Percentiles rank a stretch among this genome's conserved stretches.
These are phyloP conservation scores for Ilex asprella DNA, from an alignment of 257 asterid species.

Conservation along the genomic window DNA sequence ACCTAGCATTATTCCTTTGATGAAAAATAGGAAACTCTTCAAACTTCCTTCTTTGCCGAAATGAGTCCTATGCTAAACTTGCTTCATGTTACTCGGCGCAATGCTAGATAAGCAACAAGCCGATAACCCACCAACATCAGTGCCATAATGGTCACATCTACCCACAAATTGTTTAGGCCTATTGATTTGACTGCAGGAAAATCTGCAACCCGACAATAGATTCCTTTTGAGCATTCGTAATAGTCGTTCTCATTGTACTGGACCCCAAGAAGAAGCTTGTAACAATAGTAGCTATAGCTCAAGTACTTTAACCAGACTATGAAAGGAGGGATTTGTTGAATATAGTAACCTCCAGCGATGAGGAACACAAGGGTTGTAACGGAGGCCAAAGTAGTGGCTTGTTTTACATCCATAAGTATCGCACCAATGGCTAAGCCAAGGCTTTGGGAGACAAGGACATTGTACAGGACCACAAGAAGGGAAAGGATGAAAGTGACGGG, in stretches of 20 bases:
- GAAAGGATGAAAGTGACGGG: slow-evolving; percentile 73
- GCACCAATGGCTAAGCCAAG: slow-evolving; percentile 93
- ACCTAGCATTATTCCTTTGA: no score
- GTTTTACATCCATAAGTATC: slow-evolving; percentile 89
- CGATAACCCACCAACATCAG: slow-evolving; percentile 85
- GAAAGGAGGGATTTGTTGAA: slow-evolving; percentile 84
- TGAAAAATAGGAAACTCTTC: no score
- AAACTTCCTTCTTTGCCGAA: no score
- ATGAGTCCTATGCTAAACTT: background rate
- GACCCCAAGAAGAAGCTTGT: slow-evolving; percentile 79
- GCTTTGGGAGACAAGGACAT: slow-evolving; percentile 88
- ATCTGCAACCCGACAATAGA: slow-evolving; percentile 60
- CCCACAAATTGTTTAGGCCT: slow-evolving; percentile 67
- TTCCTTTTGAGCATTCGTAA: slow-evolving; percentile 71
- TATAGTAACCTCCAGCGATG: slow-evolving; percentile 92
- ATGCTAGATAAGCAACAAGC: slow-evolving; percentile 72
- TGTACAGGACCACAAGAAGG: slow-evolving; percentile 70
- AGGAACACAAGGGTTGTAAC: slow-evolving; percentile 87
- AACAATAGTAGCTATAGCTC: slow-evolving; percentile 88
- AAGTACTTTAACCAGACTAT: slow-evolving; percentile 77
- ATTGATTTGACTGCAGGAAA: slow-evolving; percentile 73
- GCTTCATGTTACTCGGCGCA: slow-evolving; percentile 51
- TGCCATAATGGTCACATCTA: slow-evolving; percentile 54
- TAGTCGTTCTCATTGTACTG: slow-evolving; percentile 59
- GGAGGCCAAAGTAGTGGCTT: slow-evolving; percentile 92